These are phyloP conservation scores for Helianthus tuberosus DNA, from an alignment of 129 eudicot species.

Conservation along the genomic window DNA sequence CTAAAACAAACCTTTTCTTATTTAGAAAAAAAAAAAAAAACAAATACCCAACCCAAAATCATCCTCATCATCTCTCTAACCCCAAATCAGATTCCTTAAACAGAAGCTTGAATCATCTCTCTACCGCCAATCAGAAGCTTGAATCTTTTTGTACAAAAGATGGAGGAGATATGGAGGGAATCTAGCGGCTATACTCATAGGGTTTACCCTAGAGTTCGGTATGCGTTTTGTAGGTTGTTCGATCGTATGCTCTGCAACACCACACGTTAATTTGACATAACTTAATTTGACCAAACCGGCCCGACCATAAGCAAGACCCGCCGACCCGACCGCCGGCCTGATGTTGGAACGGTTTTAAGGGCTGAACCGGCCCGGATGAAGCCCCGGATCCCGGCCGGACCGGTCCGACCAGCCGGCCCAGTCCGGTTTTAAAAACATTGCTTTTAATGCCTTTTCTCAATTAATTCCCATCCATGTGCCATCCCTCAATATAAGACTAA, in stretches of 20 bases:
- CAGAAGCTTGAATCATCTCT: no score
- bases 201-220: slow-evolving; percentile 62
- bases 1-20: background rate
- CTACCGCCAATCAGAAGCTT: slow-evolving; percentile 85
- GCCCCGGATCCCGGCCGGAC: no score
- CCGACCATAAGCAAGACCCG: no score
- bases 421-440: no score
- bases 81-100: background rate
- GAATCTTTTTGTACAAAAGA: slow-evolving; percentile 65
- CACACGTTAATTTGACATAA: background rate
- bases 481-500: no score
- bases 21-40: background rate
- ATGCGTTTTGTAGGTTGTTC: slow-evolving; percentile 58
- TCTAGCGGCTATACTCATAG: slow-evolving; percentile 55
- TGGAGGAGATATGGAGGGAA: slow-evolving; percentile 73
- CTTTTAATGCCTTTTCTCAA: no score
- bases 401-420: no score
- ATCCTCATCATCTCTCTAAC: background rate
- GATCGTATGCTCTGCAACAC: slow-evolving; percentile 56
- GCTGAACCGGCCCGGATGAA: no score
- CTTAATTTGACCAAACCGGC: no score
- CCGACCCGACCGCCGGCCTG: no score
- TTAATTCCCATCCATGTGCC: no score
- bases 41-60: background rate
- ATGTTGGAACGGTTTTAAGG: no score